These are phyloP conservation scores for Acacia crassicarpa DNA, from an alignment of 306 rosid species.

Conservation along the genomic window DNA sequence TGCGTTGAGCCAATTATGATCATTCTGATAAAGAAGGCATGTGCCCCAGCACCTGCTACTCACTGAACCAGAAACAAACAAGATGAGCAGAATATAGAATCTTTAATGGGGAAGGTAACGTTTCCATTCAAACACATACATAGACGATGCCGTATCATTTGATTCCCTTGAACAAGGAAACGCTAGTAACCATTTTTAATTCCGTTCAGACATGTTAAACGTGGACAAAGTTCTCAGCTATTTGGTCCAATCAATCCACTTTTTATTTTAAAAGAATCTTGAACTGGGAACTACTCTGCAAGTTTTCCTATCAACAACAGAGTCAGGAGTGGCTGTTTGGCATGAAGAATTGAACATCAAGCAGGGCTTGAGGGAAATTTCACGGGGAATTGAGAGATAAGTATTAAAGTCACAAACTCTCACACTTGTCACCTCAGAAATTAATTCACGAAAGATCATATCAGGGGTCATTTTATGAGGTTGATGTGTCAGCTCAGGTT, in stretches of 20 bases:
- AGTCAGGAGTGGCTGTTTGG: background rate
- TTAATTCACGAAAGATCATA: background rate
- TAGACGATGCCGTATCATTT: conserved; percentile 27
- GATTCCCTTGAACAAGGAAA: conserved; percentile 23
- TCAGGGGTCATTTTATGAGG: conserved; percentile 7
- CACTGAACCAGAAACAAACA: conserved; percentile 21
- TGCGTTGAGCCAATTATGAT: background rate
- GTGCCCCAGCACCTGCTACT: conserved; percentile 13
- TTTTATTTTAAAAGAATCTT: background rate
- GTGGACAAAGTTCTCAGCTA: no score
- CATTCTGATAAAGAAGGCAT: conserved; percentile 4
- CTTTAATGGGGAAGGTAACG: conserved; percentile 25
- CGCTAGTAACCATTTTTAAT: conserved; percentile 2
- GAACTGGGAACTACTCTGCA: conserved; percentile 7
- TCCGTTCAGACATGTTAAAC: conserved; percentile 21
- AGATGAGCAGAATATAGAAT: conserved; percentile 29
- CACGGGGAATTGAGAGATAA: conserved; percentile 9
- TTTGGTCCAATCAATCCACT: background rate
- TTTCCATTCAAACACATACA: conserved; percentile 30
- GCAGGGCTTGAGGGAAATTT: conserved; percentile 15
- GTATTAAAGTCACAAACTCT: background rate
- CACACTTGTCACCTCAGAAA: background rate
- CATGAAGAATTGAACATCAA: background rate
- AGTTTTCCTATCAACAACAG: background rate
- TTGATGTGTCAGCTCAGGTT: conserved; percentile 23